phyloP scores from a whole-genome alignment of 2,329 filamentous ascomycete genomes.

The Colletotrichum sp. region DNA sequence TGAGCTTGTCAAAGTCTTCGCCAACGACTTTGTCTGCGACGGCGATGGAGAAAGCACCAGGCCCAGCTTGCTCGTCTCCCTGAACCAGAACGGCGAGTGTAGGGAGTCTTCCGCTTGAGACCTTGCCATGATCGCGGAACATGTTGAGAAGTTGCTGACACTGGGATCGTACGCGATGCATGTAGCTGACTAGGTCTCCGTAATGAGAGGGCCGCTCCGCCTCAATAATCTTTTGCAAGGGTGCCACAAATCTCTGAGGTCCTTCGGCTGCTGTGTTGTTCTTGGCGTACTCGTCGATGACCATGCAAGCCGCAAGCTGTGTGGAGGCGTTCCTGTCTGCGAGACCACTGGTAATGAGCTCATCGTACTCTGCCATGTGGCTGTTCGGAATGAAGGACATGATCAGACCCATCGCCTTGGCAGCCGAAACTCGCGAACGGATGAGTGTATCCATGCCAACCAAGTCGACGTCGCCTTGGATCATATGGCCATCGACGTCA shows the following conservation, averaged over 20 bases:
- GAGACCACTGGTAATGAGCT: conserved; percentile 69
- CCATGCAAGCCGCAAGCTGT: conserved; percentile 81
- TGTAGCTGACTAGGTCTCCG: conserved; percentile 86
- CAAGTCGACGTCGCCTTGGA: conserved; percentile 94
- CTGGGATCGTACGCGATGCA: conserved; percentile 88
- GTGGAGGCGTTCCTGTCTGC: conserved; percentile 81
- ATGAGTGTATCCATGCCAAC: conserved; percentile 90
- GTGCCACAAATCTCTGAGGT: conserved; percentile 63
- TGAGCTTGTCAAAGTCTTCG: conserved; percentile 86
- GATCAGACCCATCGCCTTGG: conserved; percentile 83
- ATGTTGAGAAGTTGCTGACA: conserved; percentile 89
- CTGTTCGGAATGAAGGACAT: conserved; percentile 77
- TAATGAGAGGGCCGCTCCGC: conserved; percentile 83
- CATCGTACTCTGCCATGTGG: conserved; percentile 68
- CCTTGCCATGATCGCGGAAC: conserved; percentile 89
- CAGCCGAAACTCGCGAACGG: conserved; percentile 86
- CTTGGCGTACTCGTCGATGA: conserved; percentile 88
- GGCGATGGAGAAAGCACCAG: conserved; percentile 86
- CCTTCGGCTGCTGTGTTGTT: conserved; percentile 50
- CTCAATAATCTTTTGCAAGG: conserved; percentile 79
- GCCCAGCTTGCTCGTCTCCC: conserved; percentile 89
- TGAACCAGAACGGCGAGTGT: conserved; percentile 89
- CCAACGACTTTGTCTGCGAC: conserved; percentile 88
- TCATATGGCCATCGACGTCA: conserved; percentile 97
- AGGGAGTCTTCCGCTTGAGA: conserved; percentile 77